Evolutionary conservation across 2,329 filamentous ascomycete species (phyloP), one percentile per base, ranked within the genome.

Genomic region (Fusarium sp.): DNA sequence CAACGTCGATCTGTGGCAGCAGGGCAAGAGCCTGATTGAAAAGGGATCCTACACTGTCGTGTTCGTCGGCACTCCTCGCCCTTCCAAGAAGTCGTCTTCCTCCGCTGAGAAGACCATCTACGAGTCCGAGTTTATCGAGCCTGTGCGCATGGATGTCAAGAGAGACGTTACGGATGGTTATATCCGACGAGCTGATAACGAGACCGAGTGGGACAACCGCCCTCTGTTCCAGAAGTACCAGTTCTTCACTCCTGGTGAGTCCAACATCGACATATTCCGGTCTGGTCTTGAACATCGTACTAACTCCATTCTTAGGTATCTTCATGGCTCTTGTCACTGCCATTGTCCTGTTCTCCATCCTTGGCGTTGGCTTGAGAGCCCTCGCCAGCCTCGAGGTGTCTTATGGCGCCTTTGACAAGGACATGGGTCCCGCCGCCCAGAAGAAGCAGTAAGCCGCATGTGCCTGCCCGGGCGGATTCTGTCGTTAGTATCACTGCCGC

Each of bases 371-470:
- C 16, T 85, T 98, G 65, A 90, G 84, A 69, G 95, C 94, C 16
- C 87, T 98, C 14, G 86, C 90, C 8, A 96, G 94, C 76, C 88
- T 99, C 20, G 89, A 98, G 82, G 94, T 98, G 33, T 94, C 94
- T 1, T 98, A 98, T 82, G 95, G 94, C 73, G 95, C 97, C 2
- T 99, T 98, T 81, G 96, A 97, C 82, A 98, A 98, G 87, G 96
- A 98, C 78, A 97, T 95, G 88, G 94, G 95, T 0, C 94, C 95
- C n/a, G 88, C 91, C 41, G 93, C 93, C 35, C 94, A 97, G 84
- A 97, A 95, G 90, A 97, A 95, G 86, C 81, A 84, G 75, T 82
- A 80, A 78, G 76, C 45, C 52, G 43, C 20, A 54, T 69, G 61
- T 60, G 65, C 39, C 52, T 43, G 24, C 60, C 65, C 61, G 56